A percentile compares a stretch with the other conserved stretches of the same genome.
These are phyloP conservation scores for Thalassiosira profunda DNA, from an alignment of 108 stramenopile species.

Conservation along the genomic window DNA sequence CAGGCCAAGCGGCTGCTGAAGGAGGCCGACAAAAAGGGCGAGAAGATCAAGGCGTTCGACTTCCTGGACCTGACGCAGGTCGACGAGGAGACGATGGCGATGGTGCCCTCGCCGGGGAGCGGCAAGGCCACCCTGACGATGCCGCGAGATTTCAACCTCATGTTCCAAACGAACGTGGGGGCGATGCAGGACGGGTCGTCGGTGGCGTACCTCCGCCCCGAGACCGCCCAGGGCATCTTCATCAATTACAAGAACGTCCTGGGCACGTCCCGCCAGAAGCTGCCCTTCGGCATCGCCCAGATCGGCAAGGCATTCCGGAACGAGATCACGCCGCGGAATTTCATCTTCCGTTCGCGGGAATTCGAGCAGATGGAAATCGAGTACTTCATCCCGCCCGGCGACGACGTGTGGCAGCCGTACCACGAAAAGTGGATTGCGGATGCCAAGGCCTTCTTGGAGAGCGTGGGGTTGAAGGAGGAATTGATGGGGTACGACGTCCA, in stretches of 20 bases:
- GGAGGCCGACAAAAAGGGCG: constrained; percentile 45
- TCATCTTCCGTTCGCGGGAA: constrained; percentile 97
- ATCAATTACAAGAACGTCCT: constrained; percentile 96
- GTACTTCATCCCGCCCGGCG: constrained; percentile 92
- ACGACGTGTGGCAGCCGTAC: constrained; percentile 83
- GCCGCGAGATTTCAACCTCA: constrained; percentile 97
- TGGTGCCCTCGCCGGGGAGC: constrained; percentile 91
- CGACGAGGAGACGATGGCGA: constrained; percentile 76
- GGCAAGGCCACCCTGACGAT: constrained; percentile 92
- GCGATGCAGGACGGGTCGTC: constrained; percentile 84
- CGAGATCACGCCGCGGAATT: constrained; percentile 97
- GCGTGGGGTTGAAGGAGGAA: constrained; percentile 83
- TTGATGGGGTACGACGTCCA: constrained; percentile 95
- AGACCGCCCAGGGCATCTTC: constrained; percentile 99
- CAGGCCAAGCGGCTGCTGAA: constrained; percentile 76
- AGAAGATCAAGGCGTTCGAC: constrained; percentile 58
- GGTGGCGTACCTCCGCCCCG: constrained; percentile 95
- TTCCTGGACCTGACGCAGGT: constrained; percentile 87
- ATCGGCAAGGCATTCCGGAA: constrained; percentile 99
- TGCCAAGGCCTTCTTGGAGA: constrained; percentile 71
- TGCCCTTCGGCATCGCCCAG: constrained; percentile 97
- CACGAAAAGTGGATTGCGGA: constrained; percentile 91
- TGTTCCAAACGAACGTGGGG: constrained; percentile 97
- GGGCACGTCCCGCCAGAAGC: constrained; percentile 75
- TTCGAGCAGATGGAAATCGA: constrained; percentile 99